Percentiles rank a stretch among this genome's conserved stretches.
Evolutionary conservation across 352 stramenopile genomes (phyloP).

Genomic region (Pilasporangium apinafurcum): DNA sequence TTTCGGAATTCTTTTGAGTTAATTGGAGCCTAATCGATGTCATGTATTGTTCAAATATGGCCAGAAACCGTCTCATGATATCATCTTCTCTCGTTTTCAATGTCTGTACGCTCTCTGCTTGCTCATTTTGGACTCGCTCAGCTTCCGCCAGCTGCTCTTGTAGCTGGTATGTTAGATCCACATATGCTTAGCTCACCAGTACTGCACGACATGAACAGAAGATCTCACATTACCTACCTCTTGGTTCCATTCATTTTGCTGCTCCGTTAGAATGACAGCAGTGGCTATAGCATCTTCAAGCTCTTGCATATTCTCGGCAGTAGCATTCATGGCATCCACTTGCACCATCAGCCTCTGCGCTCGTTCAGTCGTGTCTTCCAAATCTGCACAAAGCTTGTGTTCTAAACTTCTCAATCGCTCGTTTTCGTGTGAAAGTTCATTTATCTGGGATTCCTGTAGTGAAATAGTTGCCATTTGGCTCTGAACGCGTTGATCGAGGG

Average conservation of each 20-base stretch:
- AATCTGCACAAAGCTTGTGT: not conserved
- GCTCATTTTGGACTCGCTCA: constrained; percentile 13
- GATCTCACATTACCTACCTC: constrained; percentile 11
- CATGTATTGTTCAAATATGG: constrained; percentile 18
- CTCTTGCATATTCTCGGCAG: constrained; percentile 4
- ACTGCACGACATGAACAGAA: not conserved
- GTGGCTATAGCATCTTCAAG: constrained; percentile 15
- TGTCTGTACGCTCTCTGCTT: constrained; percentile 11
- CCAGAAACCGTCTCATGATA: constrained; percentile 7
- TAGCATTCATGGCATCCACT: constrained; percentile 6
- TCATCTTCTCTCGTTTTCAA: constrained; percentile 9
- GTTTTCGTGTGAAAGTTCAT: no score
- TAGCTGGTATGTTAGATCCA: constrained; percentile 14
- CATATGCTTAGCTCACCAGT: not conserved
- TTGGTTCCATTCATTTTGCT: constrained; percentile 26
- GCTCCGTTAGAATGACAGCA: constrained; percentile 19
- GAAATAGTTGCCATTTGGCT: no score
- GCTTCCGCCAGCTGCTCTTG: constrained; percentile 6
- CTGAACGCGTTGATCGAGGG: constrained; percentile 2
- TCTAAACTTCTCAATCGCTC: no score
- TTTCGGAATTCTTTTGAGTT: not conserved
- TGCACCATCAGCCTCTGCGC: constrained; percentile 10
- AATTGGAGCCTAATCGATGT: constrained; percentile 2
- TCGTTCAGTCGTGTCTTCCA: constrained; percentile 8
- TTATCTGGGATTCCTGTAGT: no score